Percentiles rank a stretch among this genome's conserved stretches.
phyloP scores from a whole-genome alignment of 2,329 filamentous ascomycete genomes.

The Ophiostoma perfectum region DNA sequence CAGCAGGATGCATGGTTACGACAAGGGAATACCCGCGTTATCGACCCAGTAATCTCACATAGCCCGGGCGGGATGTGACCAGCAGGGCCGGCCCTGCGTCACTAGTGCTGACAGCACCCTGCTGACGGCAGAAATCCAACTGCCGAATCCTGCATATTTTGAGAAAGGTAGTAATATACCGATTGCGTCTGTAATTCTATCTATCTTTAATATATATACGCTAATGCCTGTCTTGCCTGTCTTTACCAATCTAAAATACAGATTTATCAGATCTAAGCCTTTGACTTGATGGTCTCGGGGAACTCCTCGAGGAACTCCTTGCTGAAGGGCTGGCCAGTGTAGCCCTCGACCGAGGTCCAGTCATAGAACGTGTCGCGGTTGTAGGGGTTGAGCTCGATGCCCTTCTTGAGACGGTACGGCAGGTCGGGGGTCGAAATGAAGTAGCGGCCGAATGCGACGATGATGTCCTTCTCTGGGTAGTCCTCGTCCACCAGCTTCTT shows the following conservation, averaged over 20 bases:
- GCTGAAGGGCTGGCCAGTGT: constrained; percentile 14
- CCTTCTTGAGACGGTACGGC: constrained; percentile 6
- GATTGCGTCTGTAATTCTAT: too few relatives aligned
- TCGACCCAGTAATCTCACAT: too few relatives aligned
- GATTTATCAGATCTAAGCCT: background rate
- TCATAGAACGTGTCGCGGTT: constrained; percentile 12
- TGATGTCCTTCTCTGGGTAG: background rate
- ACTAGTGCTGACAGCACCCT: too few relatives aligned
- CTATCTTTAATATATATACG: too few relatives aligned
- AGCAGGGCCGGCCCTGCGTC: too few relatives aligned
- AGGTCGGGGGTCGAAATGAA: constrained; percentile 13
- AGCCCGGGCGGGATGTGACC: too few relatives aligned
- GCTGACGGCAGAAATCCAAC: too few relatives aligned
- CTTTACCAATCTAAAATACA: background rate
- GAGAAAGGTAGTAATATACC: too few relatives aligned
- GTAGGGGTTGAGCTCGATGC: constrained; percentile 8
- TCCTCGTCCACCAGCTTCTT: constrained; percentile 10
- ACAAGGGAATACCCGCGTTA: background rate
- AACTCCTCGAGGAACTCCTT: constrained; percentile 11
- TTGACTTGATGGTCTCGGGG: background rate
- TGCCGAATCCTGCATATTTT: too few relatives aligned
- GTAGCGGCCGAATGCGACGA: constrained; percentile 8
- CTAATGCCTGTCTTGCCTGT: too few relatives aligned
- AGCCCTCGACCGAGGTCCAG: constrained; percentile 7
- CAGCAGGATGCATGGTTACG: background rate